These are phyloP conservation scores for Tarenaya hassleriana DNA, from an alignment of 345 rosid species.

Conservation along the genomic window DNA sequence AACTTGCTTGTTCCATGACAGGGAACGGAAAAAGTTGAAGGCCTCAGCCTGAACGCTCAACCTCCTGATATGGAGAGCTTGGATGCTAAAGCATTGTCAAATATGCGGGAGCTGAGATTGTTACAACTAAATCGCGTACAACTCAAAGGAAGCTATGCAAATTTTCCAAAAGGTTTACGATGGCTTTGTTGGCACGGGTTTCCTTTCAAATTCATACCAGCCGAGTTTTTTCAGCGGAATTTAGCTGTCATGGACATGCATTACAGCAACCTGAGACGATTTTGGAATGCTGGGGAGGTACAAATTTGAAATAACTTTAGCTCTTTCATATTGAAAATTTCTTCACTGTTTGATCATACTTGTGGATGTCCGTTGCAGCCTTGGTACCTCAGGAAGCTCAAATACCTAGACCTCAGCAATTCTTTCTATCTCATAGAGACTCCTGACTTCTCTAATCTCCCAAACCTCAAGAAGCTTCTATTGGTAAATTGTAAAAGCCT, in stretches of 20 bases:
- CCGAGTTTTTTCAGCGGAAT: not conserved
- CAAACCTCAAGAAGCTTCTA: constrained; percentile 21
- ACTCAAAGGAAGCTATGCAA: constrained; percentile 1
- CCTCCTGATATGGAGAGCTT: not conserved
- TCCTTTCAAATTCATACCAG: constrained; percentile 1
- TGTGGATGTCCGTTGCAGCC: not conserved
- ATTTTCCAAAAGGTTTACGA: not conserved
- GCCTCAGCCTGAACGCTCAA: constrained; percentile 13
- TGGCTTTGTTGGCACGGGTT: constrained; percentile 7
- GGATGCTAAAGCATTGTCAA: constrained; percentile 11
- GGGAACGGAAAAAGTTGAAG: constrained; percentile 17
- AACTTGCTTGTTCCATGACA: constrained; percentile 12
- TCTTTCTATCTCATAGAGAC: not conserved
- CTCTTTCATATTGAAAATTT: not conserved
- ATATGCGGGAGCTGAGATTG: not conserved
- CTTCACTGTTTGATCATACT: not conserved
- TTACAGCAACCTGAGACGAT: constrained; percentile 6
- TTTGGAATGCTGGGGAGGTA: not conserved
- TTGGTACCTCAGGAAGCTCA: not conserved
- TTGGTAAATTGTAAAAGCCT: constrained; percentile 1
- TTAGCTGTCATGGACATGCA: constrained; percentile 20
- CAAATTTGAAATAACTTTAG: not conserved
- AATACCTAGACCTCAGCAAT: constrained; percentile 20
- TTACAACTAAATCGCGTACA: constrained; percentile 14
- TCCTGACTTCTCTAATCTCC: constrained; percentile 13